Evolutionary conservation across 2,329 filamentous ascomycete genomes (phyloP).

Genomic region (Neofusicoccum cordaticola): DNA sequence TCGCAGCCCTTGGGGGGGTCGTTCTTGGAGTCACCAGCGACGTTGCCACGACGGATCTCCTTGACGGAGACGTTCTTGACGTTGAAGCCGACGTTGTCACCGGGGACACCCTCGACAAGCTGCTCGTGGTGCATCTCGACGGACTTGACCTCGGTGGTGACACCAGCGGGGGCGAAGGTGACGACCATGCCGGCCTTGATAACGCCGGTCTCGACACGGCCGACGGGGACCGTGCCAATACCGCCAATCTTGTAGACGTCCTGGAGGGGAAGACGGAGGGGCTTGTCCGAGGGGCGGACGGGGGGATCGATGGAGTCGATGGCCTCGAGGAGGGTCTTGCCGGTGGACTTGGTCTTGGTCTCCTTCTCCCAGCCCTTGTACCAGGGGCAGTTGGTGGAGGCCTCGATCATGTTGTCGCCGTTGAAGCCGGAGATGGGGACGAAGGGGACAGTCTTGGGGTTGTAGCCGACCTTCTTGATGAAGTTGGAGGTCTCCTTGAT

Average conservation of each 20-base stretch:
- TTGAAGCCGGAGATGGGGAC: slow-evolving; percentile 99
- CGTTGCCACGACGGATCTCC: slow-evolving; percentile 99
- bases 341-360: slow-evolving; percentile 81
- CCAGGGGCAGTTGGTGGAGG: slow-evolving; percentile 94
- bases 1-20: slow-evolving; percentile 86
- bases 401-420: slow-evolving; percentile 98
- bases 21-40: slow-evolving; percentile 99
- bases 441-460: slow-evolving; percentile 98
- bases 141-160: slow-evolving; percentile 99
- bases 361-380: slow-evolving; percentile 99
- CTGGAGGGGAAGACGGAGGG: slow-evolving; percentile 99
- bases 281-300: slow-evolving; percentile 94
- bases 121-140: slow-evolving; percentile 99
- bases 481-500: slow-evolving; percentile 99
- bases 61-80: slow-evolving; percentile 99
- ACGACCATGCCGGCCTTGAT: slow-evolving; percentile 91
- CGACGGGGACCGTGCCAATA: slow-evolving; percentile 99
- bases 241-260: slow-evolving; percentile 99
- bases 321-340: slow-evolving; percentile 99
- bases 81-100: slow-evolving; percentile 99
- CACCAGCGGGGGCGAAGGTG: slow-evolving; percentile 96
- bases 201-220: slow-evolving; percentile 96
- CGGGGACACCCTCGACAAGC: slow-evolving; percentile 88
- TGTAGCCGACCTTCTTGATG: slow-evolving; percentile 99
- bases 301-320: slow-evolving; percentile 95